phyloP scores from a whole-genome alignment of 2,329 filamentous ascomycete species.

The Cryphonectria japonica region DNA sequence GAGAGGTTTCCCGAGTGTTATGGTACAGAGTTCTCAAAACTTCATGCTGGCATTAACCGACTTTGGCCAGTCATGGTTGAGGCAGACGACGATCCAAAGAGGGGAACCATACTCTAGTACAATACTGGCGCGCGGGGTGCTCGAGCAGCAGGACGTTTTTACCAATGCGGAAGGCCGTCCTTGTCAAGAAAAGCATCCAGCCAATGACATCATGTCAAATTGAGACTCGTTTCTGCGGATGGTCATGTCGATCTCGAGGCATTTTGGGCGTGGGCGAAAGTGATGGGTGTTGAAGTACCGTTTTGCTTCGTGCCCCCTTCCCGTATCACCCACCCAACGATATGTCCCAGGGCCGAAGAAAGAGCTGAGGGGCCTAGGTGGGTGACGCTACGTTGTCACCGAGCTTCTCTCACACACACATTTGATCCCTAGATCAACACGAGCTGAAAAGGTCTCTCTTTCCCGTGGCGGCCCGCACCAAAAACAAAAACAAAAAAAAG shows the following conservation, averaged over 20 bases:
- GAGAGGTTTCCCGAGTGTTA: neutral
- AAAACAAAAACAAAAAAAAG: neutral
- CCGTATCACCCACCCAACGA: neutral
- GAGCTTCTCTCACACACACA: too few species aligned
- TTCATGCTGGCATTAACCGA: neutral
- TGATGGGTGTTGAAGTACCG: neutral
- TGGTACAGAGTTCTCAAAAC: neutral
- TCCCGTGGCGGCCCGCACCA: neutral
- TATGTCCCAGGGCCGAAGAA: neutral
- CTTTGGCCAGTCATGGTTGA: neutral
- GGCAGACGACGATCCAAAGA: neutral
- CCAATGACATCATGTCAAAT: slow-evolving; percentile 35
- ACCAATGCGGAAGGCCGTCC: slow-evolving; percentile 17
- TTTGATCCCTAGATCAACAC: neutral
- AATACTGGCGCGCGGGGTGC: neutral
- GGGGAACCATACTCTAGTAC: neutral
- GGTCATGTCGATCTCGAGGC: slow-evolving; percentile 28
- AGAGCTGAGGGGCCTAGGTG: neutral
- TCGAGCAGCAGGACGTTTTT: slow-evolving; percentile 2
- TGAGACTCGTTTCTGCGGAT: slow-evolving; percentile 21
- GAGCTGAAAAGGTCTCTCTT: neutral
- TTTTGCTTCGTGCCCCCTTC: neutral
- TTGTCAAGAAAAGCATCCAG: slow-evolving; percentile 16
- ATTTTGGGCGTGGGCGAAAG: neutral
- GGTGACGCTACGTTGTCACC: neutral